Conservation (phyloP, 2,329 filamentous ascomycete species). For the Aspergillus fructus region DNA sequence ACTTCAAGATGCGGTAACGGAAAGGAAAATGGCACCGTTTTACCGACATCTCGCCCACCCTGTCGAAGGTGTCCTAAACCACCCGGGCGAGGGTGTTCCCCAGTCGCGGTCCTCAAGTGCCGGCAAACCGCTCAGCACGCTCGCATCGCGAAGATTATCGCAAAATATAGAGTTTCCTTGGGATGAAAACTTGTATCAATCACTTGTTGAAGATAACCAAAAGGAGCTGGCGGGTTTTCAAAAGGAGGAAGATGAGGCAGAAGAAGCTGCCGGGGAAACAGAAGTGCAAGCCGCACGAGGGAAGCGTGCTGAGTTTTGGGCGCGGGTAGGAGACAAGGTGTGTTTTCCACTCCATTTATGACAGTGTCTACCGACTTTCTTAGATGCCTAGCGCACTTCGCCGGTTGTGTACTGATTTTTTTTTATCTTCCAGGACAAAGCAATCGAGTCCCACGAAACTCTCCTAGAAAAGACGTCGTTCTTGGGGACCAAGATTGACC, state of each 20-base stretch:
- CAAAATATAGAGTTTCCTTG: conserved; percentile 72
- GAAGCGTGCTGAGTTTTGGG: conserved; percentile 95
- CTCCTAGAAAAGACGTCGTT: conserved; percentile 97
- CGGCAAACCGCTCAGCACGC: conserved; percentile 59
- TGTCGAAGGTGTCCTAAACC: conserved; percentile 74
- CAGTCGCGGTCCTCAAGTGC: conserved; percentile 32
- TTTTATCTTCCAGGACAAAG: conserved; percentile 69
- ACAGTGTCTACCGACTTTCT: too few relatives aligned
- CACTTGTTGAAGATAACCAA: conserved; percentile 74
- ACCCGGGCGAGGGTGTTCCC: conserved; percentile 63
- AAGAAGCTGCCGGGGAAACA: conserved; percentile 93
- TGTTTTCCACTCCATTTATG: conserved; percentile 7
- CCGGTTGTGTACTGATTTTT: conserved; percentile 1
- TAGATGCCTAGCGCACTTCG: not conserved
- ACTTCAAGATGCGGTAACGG: conserved; percentile 62
- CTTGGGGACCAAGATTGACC: conserved; percentile 93
- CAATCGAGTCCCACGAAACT: conserved; percentile 86
- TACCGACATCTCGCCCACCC: conserved; percentile 67
- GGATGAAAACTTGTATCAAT: conserved; percentile 85
- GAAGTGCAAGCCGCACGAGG: conserved; percentile 90
- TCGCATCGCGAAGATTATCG: conserved; percentile 68
- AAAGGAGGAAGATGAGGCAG: conserved; percentile 89
- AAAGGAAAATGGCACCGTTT: conserved; percentile 66
- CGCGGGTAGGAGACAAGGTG: conserved; percentile 93
- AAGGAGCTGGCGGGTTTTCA: conserved; percentile 72